phyloP scores from a whole-genome alignment of 148 eudicot genomes.

The Heliosperma pusillum region DNA sequence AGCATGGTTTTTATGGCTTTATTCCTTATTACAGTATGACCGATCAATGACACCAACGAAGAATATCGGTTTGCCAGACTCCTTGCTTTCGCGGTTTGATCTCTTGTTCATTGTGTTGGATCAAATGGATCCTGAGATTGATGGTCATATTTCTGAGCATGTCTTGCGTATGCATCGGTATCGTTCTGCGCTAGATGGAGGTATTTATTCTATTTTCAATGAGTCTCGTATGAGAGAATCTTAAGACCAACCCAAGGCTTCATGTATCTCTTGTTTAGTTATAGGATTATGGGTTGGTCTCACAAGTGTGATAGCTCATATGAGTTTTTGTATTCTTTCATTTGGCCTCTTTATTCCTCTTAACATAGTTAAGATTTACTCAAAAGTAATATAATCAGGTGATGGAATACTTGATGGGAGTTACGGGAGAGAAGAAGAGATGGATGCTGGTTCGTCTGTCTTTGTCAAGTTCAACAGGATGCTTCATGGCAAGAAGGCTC shows the following conservation, averaged over 20 bases:
- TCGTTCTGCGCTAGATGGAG: conserved; percentile 85
- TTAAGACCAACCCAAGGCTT: too few relatives aligned
- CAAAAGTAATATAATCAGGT: conserved; percentile 37
- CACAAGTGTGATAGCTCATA: too few relatives aligned
- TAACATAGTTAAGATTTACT: conserved; percentile 1
- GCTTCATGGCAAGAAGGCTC: conserved; percentile 79
- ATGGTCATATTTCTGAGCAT: conserved; percentile 86
- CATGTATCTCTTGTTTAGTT: too few relatives aligned
- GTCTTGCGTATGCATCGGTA: conserved; percentile 93
- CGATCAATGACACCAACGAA: conserved; percentile 97
- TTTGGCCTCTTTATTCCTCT: not conserved
- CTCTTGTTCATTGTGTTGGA: conserved; percentile 92
- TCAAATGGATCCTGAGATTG: conserved; percentile 99
- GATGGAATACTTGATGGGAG: conserved; percentile 58
- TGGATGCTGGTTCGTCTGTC: conserved; percentile 56
- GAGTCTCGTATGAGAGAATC: not conserved
- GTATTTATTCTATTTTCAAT: conserved; percentile 29
- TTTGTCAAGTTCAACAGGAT: conserved; percentile 85
- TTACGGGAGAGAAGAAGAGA: conserved; percentile 70
- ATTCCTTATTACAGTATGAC: conserved; percentile 64
- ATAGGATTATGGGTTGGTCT: too few relatives aligned
- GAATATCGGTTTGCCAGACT: conserved; percentile 96
- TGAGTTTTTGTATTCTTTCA: not conserved
- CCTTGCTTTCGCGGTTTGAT: conserved; percentile 98
- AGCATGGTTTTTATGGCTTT: not conserved